Base-by-base conservation (phyloP, 495 filamentous ascomycete species). In the Hypoxylon crocopeplum region DNA sequence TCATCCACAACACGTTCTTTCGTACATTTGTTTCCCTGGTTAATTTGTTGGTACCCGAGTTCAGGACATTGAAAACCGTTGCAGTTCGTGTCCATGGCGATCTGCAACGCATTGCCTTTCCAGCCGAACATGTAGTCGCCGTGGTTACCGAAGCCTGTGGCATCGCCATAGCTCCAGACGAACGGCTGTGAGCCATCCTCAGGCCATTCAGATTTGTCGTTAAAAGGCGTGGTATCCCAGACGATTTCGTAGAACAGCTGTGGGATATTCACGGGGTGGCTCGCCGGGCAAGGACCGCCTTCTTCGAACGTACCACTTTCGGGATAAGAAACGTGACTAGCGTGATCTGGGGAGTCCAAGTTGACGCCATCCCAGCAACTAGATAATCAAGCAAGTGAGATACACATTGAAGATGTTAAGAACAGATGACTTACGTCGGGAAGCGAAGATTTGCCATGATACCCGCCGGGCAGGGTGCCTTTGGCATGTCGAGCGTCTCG, bases 121-220 rank as follows among this genome's bases (percentile, higher is more conserved):
- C 68, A 67, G 2, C 67, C 64, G 32, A 69, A 69, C 19, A 69
- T 56, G 29, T 67, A 69, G 21, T 67, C 64, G 1, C 67, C 64
- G 10, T 69, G 64, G 7, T 61, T 66, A 0, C 65, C 65, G 16
- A 54, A 47, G 15, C 60, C 64, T 1, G 64, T 64, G 1, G 62
- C 66, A 47, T 79, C 70, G 22, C 73, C 75, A 32, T 75, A 74
- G 45, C 64, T 70, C 68, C 77, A 75, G 10, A 78, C 72, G 50
- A 79, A 79, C 11, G 75, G 77, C 53, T 79, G 74, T 37, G 55
- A 69, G 32, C 72, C 73, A 44, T 76, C 74, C 27, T 62, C 64
- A 6, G 77, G 75, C 76, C 76, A 79, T 20, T 71, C 52, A 2
- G 56, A 56, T 22, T 60, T 56, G 62, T 76, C 63, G 56, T 75